These are phyloP conservation scores for Cladobotryum mycophilum DNA, from an alignment of 2,329 filamentous ascomycete species.

Conservation along the genomic window DNA sequence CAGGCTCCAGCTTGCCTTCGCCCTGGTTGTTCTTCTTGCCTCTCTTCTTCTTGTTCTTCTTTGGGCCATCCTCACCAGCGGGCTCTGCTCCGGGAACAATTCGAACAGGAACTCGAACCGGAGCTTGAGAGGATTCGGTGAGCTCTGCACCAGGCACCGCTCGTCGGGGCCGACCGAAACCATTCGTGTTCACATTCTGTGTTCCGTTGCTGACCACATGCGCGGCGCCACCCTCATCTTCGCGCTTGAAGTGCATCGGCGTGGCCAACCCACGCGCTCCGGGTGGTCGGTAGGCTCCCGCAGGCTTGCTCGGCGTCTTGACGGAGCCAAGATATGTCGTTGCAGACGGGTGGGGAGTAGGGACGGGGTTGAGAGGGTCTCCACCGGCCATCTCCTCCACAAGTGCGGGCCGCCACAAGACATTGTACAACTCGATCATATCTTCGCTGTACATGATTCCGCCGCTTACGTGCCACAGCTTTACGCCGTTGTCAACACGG, in stretches of 20 bases:
- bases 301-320: slow-evolving; percentile 93
- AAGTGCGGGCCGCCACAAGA: slow-evolving; percentile 75
- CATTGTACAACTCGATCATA: slow-evolving; percentile 89
- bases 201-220: slow-evolving; percentile 75
- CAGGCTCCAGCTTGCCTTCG: slow-evolving; percentile 50
- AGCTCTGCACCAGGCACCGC: slow-evolving; percentile 83
- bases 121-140: slow-evolving; percentile 58
- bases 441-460: slow-evolving; percentile 92
- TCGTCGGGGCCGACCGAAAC: slow-evolving; percentile 71
- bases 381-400: slow-evolving; percentile 51
- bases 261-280: slow-evolving; percentile 85
- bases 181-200: slow-evolving; percentile 63
- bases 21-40: slow-evolving; percentile 81
- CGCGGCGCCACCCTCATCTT: slow-evolving; percentile 90
- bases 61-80: slow-evolving; percentile 64
- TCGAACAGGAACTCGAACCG: slow-evolving; percentile 60
- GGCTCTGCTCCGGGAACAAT: slow-evolving; percentile 59
- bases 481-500: slow-evolving; percentile 92
- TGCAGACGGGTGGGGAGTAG: slow-evolving; percentile 76
- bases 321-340: slow-evolving; percentile 73
- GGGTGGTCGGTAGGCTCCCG: slow-evolving; percentile 92
- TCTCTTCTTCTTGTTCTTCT: slow-evolving; percentile 99
- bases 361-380: slow-evolving; percentile 68
- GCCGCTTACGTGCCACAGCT: slow-evolving; percentile 88
- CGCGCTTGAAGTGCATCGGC: slow-evolving; percentile 91